Conservation (phyloP, 1,284 basidiomycete genomes). For the Trametes polyzona region DNA sequence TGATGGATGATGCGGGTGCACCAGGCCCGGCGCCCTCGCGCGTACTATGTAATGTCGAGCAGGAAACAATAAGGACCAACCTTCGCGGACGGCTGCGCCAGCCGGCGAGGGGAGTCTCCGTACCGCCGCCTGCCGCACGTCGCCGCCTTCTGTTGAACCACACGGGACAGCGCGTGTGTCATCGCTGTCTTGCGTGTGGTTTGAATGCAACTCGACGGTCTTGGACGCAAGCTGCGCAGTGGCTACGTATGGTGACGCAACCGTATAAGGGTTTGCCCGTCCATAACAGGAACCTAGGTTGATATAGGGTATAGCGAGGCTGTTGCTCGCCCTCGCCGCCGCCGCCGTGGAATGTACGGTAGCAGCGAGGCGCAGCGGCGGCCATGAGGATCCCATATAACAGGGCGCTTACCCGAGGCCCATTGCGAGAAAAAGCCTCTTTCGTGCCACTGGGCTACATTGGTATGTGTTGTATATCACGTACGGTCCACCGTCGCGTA, state of each 20-base stretch:
- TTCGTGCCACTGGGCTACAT: background rate
- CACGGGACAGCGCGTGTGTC: background rate
- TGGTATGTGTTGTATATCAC: constrained; percentile 1
- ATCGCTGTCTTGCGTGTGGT: background rate
- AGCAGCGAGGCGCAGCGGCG: background rate
- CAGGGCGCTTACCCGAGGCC: constrained; percentile 2
- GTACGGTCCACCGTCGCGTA: background rate
- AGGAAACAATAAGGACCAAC: constrained; percentile 22
- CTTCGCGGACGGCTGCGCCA: constrained; percentile 16
- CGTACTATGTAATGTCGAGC: too few relatives aligned
- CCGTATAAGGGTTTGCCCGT: background rate
- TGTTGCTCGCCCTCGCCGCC: background rate
- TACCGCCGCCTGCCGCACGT: background rate
- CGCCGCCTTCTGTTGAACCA: constrained; percentile 1
- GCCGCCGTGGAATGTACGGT: background rate
- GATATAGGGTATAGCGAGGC: background rate
- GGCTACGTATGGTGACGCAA: background rate
- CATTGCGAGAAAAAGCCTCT: constrained; percentile 2
- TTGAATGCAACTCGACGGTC: background rate
- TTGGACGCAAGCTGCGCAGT: background rate
- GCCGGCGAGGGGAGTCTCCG: background rate
- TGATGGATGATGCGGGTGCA: too few relatives aligned
- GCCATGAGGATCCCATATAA: constrained; percentile 9
- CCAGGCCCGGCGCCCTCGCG: too few relatives aligned
- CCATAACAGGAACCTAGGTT: constrained; percentile 5